These are phyloP conservation scores for Xylaria acuta DNA, from an alignment of 495 filamentous ascomycete genomes.

Conservation along the genomic window DNA sequence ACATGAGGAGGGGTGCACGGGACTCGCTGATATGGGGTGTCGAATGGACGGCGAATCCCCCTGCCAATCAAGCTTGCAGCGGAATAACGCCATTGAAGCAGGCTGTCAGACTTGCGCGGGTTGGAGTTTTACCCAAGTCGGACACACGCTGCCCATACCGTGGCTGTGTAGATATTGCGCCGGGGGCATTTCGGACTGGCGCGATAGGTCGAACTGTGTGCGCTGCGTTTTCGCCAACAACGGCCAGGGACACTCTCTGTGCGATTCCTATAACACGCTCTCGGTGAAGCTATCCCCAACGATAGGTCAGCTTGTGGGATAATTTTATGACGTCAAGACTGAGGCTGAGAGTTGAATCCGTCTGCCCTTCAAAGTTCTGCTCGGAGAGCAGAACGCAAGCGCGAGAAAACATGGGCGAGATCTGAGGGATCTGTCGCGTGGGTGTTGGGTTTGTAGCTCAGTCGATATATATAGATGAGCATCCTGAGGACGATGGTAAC, in stretches of 20 bases:
- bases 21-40: constrained; percentile 5
- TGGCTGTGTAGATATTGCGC: constrained; percentile 14
- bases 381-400: constrained; percentile 29
- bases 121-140: constrained; percentile 8
- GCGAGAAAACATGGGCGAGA: neutral
- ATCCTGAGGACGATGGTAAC: neutral
- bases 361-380: constrained; percentile 3
- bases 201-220: neutral
- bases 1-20: neutral
- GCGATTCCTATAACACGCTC: neutral
- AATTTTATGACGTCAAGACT: neutral
- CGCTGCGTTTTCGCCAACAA: neutral
- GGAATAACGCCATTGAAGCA: constrained; percentile 12
- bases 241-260: neutral
- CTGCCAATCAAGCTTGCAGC: constrained; percentile 23
- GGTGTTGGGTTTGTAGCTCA: neutral
- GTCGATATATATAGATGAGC: neutral
- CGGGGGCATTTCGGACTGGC: neutral
- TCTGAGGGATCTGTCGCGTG: neutral
- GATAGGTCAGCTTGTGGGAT: neutral
- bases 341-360: neutral
- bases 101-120: constrained; percentile 10
- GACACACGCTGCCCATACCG: neutral
- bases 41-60: neutral
- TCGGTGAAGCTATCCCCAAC: neutral